phyloP scores from a whole-genome alignment of 2,329 filamentous ascomycete species.

The Hypomyces rosellus region DNA sequence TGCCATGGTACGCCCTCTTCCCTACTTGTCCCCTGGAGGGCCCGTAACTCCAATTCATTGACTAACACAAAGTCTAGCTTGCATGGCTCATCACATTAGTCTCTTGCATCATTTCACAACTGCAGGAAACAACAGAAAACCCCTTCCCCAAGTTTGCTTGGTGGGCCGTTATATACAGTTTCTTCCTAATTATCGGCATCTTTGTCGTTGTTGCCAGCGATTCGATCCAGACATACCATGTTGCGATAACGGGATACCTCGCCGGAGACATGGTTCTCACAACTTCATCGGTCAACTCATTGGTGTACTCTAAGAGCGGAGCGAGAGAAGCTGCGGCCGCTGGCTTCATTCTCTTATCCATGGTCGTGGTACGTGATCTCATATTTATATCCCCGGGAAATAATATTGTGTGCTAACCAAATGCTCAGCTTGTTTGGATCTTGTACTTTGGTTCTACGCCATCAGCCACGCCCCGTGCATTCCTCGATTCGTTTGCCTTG shows the following conservation, averaged over 20 bases:
- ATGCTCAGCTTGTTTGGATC: slow-evolving; percentile 82
- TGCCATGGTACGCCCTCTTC: slow-evolving; percentile 61
- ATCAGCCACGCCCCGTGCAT: slow-evolving; percentile 76
- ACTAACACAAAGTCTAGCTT: slow-evolving; percentile 50
- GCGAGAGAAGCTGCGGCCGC: slow-evolving; percentile 81
- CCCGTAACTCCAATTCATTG: background rate
- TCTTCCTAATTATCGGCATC: slow-evolving; percentile 75
- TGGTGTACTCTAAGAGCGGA: slow-evolving; percentile 70
- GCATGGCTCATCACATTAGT: slow-evolving; percentile 94
- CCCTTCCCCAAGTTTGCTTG: slow-evolving; percentile 81
- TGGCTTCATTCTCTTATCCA: slow-evolving; percentile 88
- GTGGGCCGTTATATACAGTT: slow-evolving; percentile 84
- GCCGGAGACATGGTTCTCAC: slow-evolving; percentile 77
- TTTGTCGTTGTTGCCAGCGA: slow-evolving; percentile 80
- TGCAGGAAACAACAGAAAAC: slow-evolving; percentile 36
- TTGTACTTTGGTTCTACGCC: slow-evolving; percentile 97
- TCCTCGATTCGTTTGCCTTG: slow-evolving; percentile 91
- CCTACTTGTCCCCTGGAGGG: slow-evolving; percentile 18
- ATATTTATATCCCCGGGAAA: background rate
- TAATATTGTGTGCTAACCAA: background rate
- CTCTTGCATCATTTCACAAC: slow-evolving; percentile 67
- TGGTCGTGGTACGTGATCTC: slow-evolving; percentile 67
- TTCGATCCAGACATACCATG: slow-evolving; percentile 79
- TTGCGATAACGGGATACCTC: slow-evolving; percentile 85
- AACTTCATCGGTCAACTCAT: slow-evolving; percentile 76